A percentile compares a stretch with the other conserved stretches of the same genome.
Evolutionary conservation across 2,329 filamentous ascomycete genomes (phyloP).

Genomic region (Sphaceloma murrayae): DNA sequence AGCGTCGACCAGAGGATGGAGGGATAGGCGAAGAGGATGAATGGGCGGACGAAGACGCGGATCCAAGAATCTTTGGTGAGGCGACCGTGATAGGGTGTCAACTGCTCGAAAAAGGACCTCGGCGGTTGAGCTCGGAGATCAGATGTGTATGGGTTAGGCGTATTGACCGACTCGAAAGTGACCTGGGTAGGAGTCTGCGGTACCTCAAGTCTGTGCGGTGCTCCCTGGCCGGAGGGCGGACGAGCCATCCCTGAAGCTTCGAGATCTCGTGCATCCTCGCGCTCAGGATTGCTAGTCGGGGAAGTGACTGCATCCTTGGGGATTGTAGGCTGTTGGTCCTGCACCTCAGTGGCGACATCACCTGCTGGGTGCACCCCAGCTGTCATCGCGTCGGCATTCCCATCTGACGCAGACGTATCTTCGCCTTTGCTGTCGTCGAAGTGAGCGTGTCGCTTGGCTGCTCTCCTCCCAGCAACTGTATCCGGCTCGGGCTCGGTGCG

Average conservation of each 20-base stretch:
- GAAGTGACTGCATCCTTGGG: no score
- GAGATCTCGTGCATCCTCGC: no score
- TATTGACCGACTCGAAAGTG: constrained; percentile 7
- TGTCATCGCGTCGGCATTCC: no score
- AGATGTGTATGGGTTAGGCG: constrained; percentile 52
- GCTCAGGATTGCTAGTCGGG: no score
- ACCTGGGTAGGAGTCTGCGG: constrained; percentile 15
- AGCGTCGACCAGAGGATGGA: constrained; percentile 79
- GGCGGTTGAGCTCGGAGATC: constrained; percentile 56
- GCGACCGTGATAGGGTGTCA: constrained; percentile 68
- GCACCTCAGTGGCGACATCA: neutral
- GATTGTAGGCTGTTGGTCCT: no score
- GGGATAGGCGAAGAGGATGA: constrained; percentile 80
- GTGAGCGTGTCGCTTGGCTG: constrained; percentile 19
- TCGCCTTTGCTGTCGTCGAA: constrained; percentile 20
- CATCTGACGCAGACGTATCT: constrained; percentile 16
- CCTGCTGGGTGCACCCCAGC: neutral
- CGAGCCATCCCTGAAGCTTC: no score
- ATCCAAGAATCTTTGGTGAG: constrained; percentile 71
- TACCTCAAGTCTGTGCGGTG: neutral
- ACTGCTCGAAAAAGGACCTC: constrained; percentile 62
- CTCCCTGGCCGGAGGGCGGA: no score
- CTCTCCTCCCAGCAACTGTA: constrained; percentile 1
- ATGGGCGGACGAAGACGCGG: constrained; percentile 66
- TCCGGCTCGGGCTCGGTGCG: constrained; percentile 7